Evolutionary conservation across 768 basidiomycete species (phyloP), one percentile per base, ranked within the genome.

Genomic region (Agaricus subrufescens): DNA sequence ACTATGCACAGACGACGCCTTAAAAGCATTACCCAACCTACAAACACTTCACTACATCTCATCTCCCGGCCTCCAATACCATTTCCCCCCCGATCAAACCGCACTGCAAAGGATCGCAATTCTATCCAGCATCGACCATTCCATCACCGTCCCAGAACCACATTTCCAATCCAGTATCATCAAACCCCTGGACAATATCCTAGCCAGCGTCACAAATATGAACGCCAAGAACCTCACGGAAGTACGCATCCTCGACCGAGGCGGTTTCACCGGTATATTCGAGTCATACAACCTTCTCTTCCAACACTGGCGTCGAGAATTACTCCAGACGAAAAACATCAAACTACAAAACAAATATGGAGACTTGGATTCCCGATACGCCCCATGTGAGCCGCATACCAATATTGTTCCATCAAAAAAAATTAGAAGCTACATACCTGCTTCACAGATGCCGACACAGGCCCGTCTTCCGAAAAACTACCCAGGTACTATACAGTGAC

Each of bases 71-170:
- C 50, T 59, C 2, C 29, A 44, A 3, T 54, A 68, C 19, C 50
- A 63, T 9, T 64, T 76, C 5, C 71, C 72, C 0, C 60, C 64
- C 6, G 67, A 65, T n/a, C 77, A 79, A 51, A 70, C 73, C 1
- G 60, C 69, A 0, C 58, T 80, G 2, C 61, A 66, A 40, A 70
- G 73, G n/a, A 77, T 80, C 15, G 77, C 76, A 37, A 72, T 80
- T 50, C 65, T 71, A 19, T 77, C 78, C n/a, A 61, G 69, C 31
- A 66, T 69, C 39, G 77, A 76, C 23, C 66, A 76, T 26, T 38
- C 64, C 6, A 65, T 72, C 9, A 64, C 61, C 1, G 75, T 75
- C 2, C 78, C 77, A 1, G 51, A 58, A 8, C 67, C 66, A 26
- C 64, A 76, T 44, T 77, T 74, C 46, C 60, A 64, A 4, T 63